These are phyloP conservation scores for Tolypocladium nubicola DNA, from an alignment of 2,329 filamentous ascomycete species.

Conservation along the genomic window DNA sequence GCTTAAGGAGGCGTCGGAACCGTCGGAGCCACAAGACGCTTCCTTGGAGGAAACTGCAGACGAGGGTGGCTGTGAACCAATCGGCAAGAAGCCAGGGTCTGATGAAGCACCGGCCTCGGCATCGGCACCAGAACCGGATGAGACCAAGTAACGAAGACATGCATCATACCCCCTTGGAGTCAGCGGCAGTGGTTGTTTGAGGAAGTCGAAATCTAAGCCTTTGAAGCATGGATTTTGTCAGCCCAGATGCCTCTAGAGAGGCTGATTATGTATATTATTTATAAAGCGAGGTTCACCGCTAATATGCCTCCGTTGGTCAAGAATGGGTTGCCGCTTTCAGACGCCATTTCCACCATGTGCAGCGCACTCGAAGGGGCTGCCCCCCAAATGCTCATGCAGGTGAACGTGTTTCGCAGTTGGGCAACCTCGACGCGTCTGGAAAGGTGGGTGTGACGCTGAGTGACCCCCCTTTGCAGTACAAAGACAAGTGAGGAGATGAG, in stretches of 20 bases:
- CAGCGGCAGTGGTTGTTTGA: neutral
- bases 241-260: neutral
- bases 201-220: neutral
- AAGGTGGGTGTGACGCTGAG: no score
- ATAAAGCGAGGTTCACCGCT: no score
- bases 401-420: no score
- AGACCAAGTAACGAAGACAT: neutral
- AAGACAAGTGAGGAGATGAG: no score
- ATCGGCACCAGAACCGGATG: neutral
- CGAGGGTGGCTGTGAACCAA: neutral
- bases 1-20: neutral
- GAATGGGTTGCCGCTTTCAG: no score
- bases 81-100: neutral
- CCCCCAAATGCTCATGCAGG: no score
- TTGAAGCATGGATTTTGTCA: neutral
- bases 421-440: no score
- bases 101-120: neutral
- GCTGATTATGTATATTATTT: neutral
- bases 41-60: neutral
- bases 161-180: neutral
- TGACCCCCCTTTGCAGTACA: no score
- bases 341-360: no score
- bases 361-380: no score
- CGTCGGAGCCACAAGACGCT: neutral
- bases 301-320: no score